phyloP scores from a whole-genome alignment of 352 stramenopile species.

The Phytophthora pisi region DNA sequence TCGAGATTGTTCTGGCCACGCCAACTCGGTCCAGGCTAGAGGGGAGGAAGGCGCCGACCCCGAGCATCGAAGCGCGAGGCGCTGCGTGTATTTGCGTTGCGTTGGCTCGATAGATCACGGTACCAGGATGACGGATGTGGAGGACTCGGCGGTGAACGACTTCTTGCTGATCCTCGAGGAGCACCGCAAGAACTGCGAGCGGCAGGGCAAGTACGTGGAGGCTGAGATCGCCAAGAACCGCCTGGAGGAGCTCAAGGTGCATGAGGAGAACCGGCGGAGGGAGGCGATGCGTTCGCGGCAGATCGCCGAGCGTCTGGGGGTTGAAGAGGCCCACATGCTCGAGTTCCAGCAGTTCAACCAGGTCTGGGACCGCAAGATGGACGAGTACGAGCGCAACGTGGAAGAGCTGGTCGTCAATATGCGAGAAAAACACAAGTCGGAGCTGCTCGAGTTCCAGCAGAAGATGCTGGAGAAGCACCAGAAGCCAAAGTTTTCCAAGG shows the following conservation, averaged over 20 bases:
- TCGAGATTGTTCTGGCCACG: constrained; percentile 2
- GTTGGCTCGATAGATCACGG: constrained; percentile 12
- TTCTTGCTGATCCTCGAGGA: constrained; percentile 93
- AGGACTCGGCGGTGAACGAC: constrained; percentile 85
- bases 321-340: constrained; percentile 98
- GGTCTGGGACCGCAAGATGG: constrained; percentile 96
- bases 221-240: constrained; percentile 97
- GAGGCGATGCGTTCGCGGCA: constrained; percentile 96
- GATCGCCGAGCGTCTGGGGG: constrained; percentile 93
- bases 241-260: constrained; percentile 96
- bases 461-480: constrained; percentile 91
- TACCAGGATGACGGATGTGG: constrained; percentile 61
- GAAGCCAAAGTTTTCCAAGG: constrained; percentile 94
- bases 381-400: constrained; percentile 94
- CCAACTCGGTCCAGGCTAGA: neutral
- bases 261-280: constrained; percentile 95
- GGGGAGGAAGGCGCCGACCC: neutral
- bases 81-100: constrained; percentile 10
- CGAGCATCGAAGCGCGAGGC: constrained; percentile 6
- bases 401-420: constrained; percentile 91
- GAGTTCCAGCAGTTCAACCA: constrained; percentile 98
- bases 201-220: constrained; percentile 97
- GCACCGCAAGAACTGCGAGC: constrained; percentile 97
- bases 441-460: constrained; percentile 94
- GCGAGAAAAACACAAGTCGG: constrained; percentile 87